Evolutionary conservation across 306 rosid genomes (phyloP).

Genomic region (Trichosanthes truncata): DNA sequence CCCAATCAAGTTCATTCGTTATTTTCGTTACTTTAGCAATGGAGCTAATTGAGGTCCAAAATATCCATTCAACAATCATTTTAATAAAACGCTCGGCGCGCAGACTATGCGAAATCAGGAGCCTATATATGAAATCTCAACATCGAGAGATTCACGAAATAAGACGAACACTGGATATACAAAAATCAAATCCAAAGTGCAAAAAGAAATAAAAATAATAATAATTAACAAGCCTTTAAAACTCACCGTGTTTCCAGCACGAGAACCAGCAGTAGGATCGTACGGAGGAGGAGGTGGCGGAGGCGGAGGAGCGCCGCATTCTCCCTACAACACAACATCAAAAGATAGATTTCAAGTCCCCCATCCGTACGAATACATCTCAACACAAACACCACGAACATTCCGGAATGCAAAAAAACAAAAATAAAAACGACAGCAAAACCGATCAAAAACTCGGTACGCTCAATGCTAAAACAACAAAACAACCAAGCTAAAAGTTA

Average conservation of each 20-base stretch:
- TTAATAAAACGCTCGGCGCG: neutral
- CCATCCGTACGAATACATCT: neutral
- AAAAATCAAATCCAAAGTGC: neutral
- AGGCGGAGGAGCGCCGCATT: conserved; percentile 38
- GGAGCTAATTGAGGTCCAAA: neutral
- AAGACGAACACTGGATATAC: neutral
- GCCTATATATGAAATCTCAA: neutral
- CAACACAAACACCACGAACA: neutral
- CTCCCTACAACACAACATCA: conserved; percentile 41
- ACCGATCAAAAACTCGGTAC: neutral
- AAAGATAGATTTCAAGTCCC: neutral
- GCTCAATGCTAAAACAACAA: neutral
- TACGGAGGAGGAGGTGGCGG: conserved; percentile 29
- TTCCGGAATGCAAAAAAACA: neutral
- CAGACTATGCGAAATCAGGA: neutral
- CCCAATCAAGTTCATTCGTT: neutral
- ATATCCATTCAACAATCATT: neutral
- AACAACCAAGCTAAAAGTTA: neutral
- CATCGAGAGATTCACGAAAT: neutral
- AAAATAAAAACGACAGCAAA: neutral
- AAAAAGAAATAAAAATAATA: neutral
- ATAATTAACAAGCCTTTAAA: neutral
- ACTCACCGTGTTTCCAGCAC: conserved; percentile 52
- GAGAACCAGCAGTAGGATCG: conserved; percentile 31
- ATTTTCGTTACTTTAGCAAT: neutral